These are phyloP conservation scores for Acaromyces ingoldii DNA, from an alignment of 1,284 basidiomycete species.

Conservation along the genomic window DNA sequence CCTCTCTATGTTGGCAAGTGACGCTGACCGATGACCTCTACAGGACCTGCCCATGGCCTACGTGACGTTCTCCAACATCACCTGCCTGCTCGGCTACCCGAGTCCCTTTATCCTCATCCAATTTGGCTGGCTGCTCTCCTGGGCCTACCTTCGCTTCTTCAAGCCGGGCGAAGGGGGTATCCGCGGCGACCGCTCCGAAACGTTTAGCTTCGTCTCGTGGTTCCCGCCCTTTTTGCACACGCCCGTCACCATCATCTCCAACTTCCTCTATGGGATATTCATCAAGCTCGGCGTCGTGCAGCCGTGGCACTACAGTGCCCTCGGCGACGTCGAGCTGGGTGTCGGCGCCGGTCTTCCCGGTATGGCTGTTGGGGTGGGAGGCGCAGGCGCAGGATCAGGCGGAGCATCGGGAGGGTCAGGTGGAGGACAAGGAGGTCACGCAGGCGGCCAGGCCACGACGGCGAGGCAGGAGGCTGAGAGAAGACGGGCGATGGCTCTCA, in stretches of 20 bases:
- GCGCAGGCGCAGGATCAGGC: constrained; percentile 73
- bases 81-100: constrained; percentile 80
- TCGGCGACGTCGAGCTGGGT: constrained; percentile 66
- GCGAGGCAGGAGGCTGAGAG: constrained; percentile 36
- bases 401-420: constrained; percentile 26
- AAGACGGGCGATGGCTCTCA: constrained; percentile 80
- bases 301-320: constrained; percentile 63
- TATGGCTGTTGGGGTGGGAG: constrained; percentile 57
- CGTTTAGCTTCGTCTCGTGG: constrained; percentile 92
- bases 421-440: constrained; percentile 24
- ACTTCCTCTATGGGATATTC: constrained; percentile 63
- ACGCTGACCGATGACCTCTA: too few relatives aligned
- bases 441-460: constrained; percentile 8
- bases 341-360: constrained; percentile 72
- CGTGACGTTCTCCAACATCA: constrained; percentile 80
- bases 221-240: constrained; percentile 74
- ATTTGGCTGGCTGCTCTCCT: constrained; percentile 93
- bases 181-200: constrained; percentile 84
- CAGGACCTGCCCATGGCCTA: constrained; percentile 85
- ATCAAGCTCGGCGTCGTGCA: constrained; percentile 66
- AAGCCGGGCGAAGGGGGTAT: constrained; percentile 66
- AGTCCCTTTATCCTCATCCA: constrained; percentile 94
- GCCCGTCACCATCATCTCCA: constrained; percentile 66
- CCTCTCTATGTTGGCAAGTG: not conserved
- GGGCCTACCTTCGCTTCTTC: constrained; percentile 93